Evolutionary conservation across 202 grass and related monocot genomes (phyloP), one percentile per base, ranked within the genome.

Genomic region (Brachypodium distachyon): DNA sequence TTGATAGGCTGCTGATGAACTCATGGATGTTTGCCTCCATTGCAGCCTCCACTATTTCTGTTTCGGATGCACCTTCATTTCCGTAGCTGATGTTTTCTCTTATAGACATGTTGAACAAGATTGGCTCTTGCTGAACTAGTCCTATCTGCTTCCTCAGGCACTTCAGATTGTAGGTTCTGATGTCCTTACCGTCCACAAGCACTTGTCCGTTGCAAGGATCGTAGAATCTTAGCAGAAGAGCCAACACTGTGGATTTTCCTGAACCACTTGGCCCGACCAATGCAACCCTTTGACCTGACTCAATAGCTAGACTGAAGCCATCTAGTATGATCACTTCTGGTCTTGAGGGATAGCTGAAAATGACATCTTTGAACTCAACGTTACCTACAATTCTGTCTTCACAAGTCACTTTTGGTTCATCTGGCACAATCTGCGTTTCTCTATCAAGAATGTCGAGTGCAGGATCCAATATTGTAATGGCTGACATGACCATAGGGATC

Each of bases 21-120:
- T 86, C 82, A 28, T 92, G 89, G 28, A 92, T 86, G 71, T 85
- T 92, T 10, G 85, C 89, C 33, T 67, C 70, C 34, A 41, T 80
- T 55, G 89, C 84, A 21, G 89, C 85, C 77, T 83, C 42, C 31
- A 83, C 31, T 44, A 85, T 75, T 74, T 92, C 89, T 34, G 82
- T 41, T 71, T 92, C 90, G 4, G 75, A 72, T 16, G 72, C 52
- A 39, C 37, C 63, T 27, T 92, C 86, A 22, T 56, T 86, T 27
- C 85, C 82, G 7, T 92, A 92, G 72, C 63, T 73, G 65, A 92
- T 92, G 63, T 92, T 88, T 18, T 92, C 86, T 83, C 82, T 67
- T 14, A 92, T 92, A 3, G 90, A 86, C 29, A 57, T 48, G 28
- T 71, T 92, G 77, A 92, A 92, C 49, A 88, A 61, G 46, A 92